Evolutionary conservation across 306 rosid species (phyloP).

Genomic region (Prunus salicina): DNA sequence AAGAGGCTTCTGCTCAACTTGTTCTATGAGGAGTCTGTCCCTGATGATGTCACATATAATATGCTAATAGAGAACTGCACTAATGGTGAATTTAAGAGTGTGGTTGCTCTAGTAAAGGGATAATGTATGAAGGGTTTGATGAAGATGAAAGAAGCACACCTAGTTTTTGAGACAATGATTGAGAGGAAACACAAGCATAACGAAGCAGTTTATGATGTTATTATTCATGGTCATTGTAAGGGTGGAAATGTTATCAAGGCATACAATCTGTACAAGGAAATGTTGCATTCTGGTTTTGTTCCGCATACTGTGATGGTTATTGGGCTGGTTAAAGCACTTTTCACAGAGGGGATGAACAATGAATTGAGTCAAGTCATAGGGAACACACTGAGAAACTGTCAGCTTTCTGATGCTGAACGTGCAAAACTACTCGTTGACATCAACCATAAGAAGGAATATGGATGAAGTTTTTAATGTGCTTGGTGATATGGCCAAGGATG

Average conservation of each 20-base stretch:
- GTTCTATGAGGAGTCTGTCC: too few relatives aligned
- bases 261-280: slow-evolving; percentile 53
- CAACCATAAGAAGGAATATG: slow-evolving; percentile 87
- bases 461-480: slow-evolving; percentile 65
- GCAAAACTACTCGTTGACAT: slow-evolving; percentile 67
- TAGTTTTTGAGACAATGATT: too few relatives aligned
- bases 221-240: too few relatives aligned
- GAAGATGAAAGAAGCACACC: too few relatives aligned
- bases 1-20: slow-evolving; percentile 62
- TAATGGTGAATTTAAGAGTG: too few relatives aligned
- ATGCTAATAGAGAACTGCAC: too few relatives aligned
- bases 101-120: too few relatives aligned
- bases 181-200: too few relatives aligned
- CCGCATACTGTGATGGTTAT: slow-evolving; percentile 66
- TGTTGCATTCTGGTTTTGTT: slow-evolving; percentile 61
- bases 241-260: background rate
- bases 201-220: too few relatives aligned
- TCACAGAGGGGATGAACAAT: slow-evolving; percentile 49
- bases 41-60: too few relatives aligned
- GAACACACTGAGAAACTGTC: slow-evolving; percentile 49
- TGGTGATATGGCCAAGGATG: slow-evolving; percentile 72
- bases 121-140: too few relatives aligned
- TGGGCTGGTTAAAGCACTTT: slow-evolving; percentile 69
- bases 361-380: slow-evolving; percentile 60
- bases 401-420: slow-evolving; percentile 62